Base-by-base conservation (phyloP, 768 basidiomycete genomes). In the Asterophora lycoperdoides region DNA sequence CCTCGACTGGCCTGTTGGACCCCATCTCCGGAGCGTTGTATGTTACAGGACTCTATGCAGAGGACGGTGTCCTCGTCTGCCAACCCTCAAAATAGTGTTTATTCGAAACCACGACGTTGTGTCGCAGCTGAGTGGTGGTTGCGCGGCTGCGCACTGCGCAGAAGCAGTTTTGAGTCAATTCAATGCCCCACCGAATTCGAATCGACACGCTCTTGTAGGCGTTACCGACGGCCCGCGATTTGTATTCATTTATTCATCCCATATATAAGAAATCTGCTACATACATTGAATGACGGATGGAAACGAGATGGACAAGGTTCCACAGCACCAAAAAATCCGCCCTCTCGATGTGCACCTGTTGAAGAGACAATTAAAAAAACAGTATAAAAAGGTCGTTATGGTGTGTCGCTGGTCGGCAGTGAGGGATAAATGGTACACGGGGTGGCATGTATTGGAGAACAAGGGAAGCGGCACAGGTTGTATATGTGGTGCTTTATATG, bases 41-140 rank as follows among this genome's bases (percentile, higher is more conserved):
- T 52, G 56, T 84, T 10, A 66, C 73, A 4, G 85, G 84, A 1
- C 60, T 86, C 44, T 86, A 86, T 54, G 72, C 70, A 9, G 70
- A 76, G 36, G 65, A 69, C 17, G 84, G 83, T 1, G 52, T 80
- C 37, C 61, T 86, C 41, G 67, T 76, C 3, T 85, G 84, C 55
- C 51, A 40, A 1, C 53, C 58, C 19, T 49, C 56, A 38, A 46
- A 43, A 45, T 49, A 48, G 51, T 53, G 41, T 53, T 1, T 43
- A 14, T 43, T 36, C 33, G 48, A 14, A 42, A 15, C 5, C 10
- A 15, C 10, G 14, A 10, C n/a, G n/a, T n/a, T n/a, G n/a, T n/a
- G n/a, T n/a, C n/a, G n/a, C n/a, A n/a, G n/a, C n/a, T n/a, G n/a
- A n/a, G n/a, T n/a, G n/a, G n/a, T n/a, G n/a, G n/a, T n/a, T n/a